A percentile compares a stretch with the other conserved stretches of the same genome.
These are phyloP conservation scores for Penicillium hesseltinei DNA, from an alignment of 2,329 filamentous ascomycete species.

Conservation along the genomic window DNA sequence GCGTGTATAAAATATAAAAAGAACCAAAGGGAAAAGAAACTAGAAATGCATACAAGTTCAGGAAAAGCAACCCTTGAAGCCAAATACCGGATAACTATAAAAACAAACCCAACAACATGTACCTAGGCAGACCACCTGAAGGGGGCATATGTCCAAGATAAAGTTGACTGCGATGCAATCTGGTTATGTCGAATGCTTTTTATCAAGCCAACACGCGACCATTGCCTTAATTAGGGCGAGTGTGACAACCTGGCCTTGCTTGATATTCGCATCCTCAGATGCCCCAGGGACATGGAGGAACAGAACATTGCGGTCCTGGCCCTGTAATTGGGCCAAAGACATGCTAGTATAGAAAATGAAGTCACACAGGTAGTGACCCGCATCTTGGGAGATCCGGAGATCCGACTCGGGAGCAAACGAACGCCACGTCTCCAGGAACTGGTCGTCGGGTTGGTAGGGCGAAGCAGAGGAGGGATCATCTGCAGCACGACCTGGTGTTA, in stretches of 20 bases:
- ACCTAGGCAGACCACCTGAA: not conserved
- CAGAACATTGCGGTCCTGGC: conserved; percentile 49
- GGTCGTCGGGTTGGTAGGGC: conserved; percentile 33
- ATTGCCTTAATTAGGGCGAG: conserved; percentile 45
- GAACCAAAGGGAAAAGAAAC: not conserved
- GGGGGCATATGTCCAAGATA: not conserved
- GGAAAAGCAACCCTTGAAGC: not conserved
- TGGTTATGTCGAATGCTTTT: conserved; percentile 12
- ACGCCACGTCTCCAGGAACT: conserved; percentile 38
- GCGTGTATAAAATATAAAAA: not conserved
- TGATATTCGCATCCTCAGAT: conserved; percentile 48
- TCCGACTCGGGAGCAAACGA: conserved; percentile 35
- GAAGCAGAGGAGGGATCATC: conserved; percentile 8
- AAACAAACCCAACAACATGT: not conserved
- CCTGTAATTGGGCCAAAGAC: conserved; percentile 40
- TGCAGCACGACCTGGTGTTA: conserved; percentile 49
- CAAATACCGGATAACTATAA: not conserved
- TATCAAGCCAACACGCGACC: conserved; percentile 42
- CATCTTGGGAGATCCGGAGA: conserved; percentile 63
- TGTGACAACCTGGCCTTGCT: conserved; percentile 40
- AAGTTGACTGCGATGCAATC: not conserved
- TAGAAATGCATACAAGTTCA: not conserved
- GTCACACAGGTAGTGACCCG: conserved; percentile 73
- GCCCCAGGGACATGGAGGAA: conserved; percentile 72
- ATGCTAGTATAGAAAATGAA: conserved; percentile 74